Base-by-base conservation (phyloP, 345 rosid genomes). In the Balakata baccata region DNA sequence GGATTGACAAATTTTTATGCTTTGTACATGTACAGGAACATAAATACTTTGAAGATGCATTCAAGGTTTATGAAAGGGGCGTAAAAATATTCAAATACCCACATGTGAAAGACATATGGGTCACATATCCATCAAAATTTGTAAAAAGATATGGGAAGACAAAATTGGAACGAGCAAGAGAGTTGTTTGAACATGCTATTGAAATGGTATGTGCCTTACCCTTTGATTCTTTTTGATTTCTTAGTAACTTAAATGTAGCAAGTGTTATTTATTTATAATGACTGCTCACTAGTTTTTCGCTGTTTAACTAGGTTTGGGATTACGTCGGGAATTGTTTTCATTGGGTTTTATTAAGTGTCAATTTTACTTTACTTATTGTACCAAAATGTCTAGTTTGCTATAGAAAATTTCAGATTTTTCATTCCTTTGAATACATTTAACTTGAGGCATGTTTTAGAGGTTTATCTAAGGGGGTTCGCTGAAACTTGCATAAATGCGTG, bases 31-130 rank as follows among this genome's bases (percentile, higher is more conserved):
- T 83, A 62, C 82, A 90, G 97, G 97, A 91, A 74, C 86, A 93
- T 72, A 93, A 87, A 75, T 95, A 90, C 73, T 93, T 95, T 54
- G 98, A 95, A 86, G 98, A 95, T 87, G 99, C 99, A 75, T 95
- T 95, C 86, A 95, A 90, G 87, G 98, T 91, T 43, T 92, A 95
- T 75, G 98, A 95, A 85, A 87, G 97, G 79, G 98, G 99, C 59
- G 96, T 95, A 75, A 95, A 93, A 86, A 91, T 95, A 79, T 95
- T 93, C 74, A 95, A 95, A 81, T 90, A 93, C 75, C 99, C 99
- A 38, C 99, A 93, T 62, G 99, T 93, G 65, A 93, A 93, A 82
- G 98, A 95, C 76, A 83, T 91, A 45, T 95, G 99, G 99, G 93
- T 90, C 11, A 91, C 96, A 0, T 95, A 91, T 83, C 88, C 93